Base-by-base conservation (phyloP, 257 asterid genomes). In the Solanum tacnaense region DNA sequence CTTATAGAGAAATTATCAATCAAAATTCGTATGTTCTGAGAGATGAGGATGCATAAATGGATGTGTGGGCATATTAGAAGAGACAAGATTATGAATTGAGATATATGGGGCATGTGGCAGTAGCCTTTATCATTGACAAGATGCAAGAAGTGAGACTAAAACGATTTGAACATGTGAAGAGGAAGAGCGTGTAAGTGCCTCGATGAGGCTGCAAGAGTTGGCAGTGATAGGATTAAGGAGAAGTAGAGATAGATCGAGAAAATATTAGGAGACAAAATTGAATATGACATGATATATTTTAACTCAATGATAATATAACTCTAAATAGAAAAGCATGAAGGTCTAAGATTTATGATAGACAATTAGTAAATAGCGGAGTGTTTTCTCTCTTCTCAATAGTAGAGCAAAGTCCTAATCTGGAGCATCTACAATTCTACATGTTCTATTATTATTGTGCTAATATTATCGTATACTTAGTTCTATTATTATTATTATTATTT, bases 231-330 rank as follows among this genome's bases (percentile, higher is more conserved):
- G 0, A 0, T 58, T 3, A 58, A 58, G 25, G 31, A 4, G 6
- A 65, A n/a, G 1, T n/a, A 65, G 0, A n/a, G 16, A 4, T 25
- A 65, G 7, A 10, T 2, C 1, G 1, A 65, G 1, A 0, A n/a
- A n/a, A 10, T 16, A n/a, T 0, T n/a, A 0, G 0, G 0, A n/a
- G 1, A 65, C 1, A 0, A 0, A 0, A 65, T 65, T 65, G 1
- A 0, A 65, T 9, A n/a, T 0, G 4, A 65, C 4, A 65, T n/a
- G 7, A 65, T 3, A 7, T 18, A 0, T 56, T 56, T 56, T 18
- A 52, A 2, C 8, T 52, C 0, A 52, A 0, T 0, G 4, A 52
- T 52, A 52, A 16, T 16, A 52, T 52, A 52, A 6, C 9, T 52
- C 23, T 52, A 52, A 56, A 56, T 18, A 52, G 10, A 0, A 56